Base-by-base conservation (phyloP, 352 stramenopile genomes). In the Globisporangium emineosum region DNA sequence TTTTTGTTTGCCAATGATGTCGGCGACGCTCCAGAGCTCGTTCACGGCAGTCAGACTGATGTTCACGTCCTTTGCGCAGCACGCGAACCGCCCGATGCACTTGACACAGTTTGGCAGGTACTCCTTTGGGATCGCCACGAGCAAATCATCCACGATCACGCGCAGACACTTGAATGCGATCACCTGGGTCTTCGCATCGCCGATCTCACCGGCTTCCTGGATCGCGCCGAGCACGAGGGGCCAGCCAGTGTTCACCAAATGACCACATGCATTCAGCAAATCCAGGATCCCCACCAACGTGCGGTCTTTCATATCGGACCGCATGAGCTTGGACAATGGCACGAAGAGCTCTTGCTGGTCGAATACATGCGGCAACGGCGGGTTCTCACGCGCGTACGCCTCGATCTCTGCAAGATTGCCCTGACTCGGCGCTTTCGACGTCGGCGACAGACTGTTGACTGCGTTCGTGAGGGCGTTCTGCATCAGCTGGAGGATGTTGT, bases 21-120 rank as follows among this genome's bases (percentile, higher is more conserved):
- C 88, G 0, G 84, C 93, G 27, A 99, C 93, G 61, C 88, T 97
- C 96, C 96, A 99, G 6, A 98, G 76, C 64, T 98, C 94, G 64
- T 98, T 98, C 67, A 98, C 97, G 1, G 96, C 94, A 2, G 97
- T 99, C 10, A 99, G 83, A 64, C 95, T 98, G 53, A 98, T 98
- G 71, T 99, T 99, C 40, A 99, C 89, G 76, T 99, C 96, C 64
- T 98, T 97, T 7, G 84, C 83, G 58, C 93, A 92, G 50, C 78
- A 87, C 4, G 91, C 96, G 76, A 98, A 99, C 5, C 89, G 84
- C 0, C 93, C 93, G 65, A 98, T 98, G 70, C 96, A 99, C 57
- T 93, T 76, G 30, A 98, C 83, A 69, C 83, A 93, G 64, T 89
- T 69, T 10, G 74, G 76, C 40, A 94, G 61, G 66, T 93, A 83